Percentiles rank a stretch among this genome's conserved stretches.
phyloP scores from a whole-genome alignment of 371 early-diverging fungal species.

The Mucor piriformis region DNA sequence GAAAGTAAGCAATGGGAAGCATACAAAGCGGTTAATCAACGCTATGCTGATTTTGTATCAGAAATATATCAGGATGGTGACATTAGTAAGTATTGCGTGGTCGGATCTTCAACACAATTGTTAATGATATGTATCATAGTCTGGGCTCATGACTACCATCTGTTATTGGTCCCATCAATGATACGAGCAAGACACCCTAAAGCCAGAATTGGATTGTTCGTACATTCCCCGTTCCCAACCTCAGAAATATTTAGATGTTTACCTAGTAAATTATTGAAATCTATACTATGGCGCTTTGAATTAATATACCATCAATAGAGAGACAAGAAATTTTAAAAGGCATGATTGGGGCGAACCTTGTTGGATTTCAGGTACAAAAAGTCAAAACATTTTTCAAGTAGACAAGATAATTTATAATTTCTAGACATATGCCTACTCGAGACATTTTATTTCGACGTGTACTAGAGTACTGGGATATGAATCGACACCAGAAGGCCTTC shows the following conservation, averaged over 20 bases:
- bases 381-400: not conserved
- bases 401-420: not conserved
- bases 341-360: slow-evolving; percentile 86
- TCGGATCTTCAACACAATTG: not conserved
- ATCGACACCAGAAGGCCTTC: slow-evolving; percentile 83
- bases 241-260: slow-evolving; percentile 94
- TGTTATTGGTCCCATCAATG: slow-evolving; percentile 89
- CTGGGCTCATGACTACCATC: slow-evolving; percentile 99
- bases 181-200: slow-evolving; percentile 78
- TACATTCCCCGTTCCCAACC: slow-evolving; percentile 97
- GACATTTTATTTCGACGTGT: slow-evolving; percentile 95
- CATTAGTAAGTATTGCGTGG: slow-evolving; percentile 40
- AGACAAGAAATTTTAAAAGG: slow-evolving; percentile 92
- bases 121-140: slow-evolving; percentile 29
- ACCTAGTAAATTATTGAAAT: slow-evolving; percentile 81
- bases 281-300: slow-evolving; percentile 50
- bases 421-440: slow-evolving; percentile 91
- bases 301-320: slow-evolving; percentile 60
- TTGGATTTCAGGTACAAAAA: slow-evolving; percentile 85
- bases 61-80: slow-evolving; percentile 80
- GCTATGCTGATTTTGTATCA: slow-evolving; percentile 77
- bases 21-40: slow-evolving; percentile 83
- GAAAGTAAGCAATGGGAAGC: slow-evolving; percentile 80
- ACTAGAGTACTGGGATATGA: slow-evolving; percentile 91
- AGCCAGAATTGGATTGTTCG: slow-evolving; percentile 94